Base-by-base conservation (phyloP, 2,329 filamentous ascomycete genomes). In the Phialophora verrucosa region DNA sequence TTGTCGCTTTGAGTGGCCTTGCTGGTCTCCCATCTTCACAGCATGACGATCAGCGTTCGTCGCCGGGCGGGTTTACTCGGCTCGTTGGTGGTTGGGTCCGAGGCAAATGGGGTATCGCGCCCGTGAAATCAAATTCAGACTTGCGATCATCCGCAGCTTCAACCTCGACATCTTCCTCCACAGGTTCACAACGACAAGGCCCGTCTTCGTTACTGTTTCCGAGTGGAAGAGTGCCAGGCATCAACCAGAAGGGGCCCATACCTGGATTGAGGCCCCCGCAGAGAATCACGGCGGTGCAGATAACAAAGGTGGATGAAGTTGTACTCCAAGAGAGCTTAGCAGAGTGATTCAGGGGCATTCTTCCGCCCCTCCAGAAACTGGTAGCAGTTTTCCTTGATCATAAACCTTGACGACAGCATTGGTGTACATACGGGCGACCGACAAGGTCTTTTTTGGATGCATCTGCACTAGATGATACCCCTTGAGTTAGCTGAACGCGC, bases 181-280 rank as follows among this genome's bases (percentile, higher is more conserved):
- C 49, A 14, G 58, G 38, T 32, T 55, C 55, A 10, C 64, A 58
- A 27, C 32, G 42, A 32, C 59, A n/a, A 38, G 61, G 23, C 4
- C 63, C 68, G 31, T 70, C 70, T 8, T 61, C 59, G 11, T 64
- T 50, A 29, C 12, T 53, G 10, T 63, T 65, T 20, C 49, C 63
- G 8, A 53, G 51, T 83, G 91, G 51, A 78, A 85, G 4, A 51
- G 17, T 31, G 8, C 86, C 90, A 1, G 91, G 91, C 0, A 92
- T 95, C 74, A 95, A 95, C 73, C 91, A 94, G 75, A 84, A 86
- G 1, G 91, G 91, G 0, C 83, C 87, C 0, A 89, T 95, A 51
- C 87, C 90, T 0, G 91, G 91, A 0, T 90, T 94, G 70, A 83
- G 87, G 78, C 74, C 85, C 78, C 77, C 85, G 77, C 74, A 85